Base-by-base conservation (phyloP, 2,329 filamentous ascomycete species). In the Pezicula rhizophila region DNA sequence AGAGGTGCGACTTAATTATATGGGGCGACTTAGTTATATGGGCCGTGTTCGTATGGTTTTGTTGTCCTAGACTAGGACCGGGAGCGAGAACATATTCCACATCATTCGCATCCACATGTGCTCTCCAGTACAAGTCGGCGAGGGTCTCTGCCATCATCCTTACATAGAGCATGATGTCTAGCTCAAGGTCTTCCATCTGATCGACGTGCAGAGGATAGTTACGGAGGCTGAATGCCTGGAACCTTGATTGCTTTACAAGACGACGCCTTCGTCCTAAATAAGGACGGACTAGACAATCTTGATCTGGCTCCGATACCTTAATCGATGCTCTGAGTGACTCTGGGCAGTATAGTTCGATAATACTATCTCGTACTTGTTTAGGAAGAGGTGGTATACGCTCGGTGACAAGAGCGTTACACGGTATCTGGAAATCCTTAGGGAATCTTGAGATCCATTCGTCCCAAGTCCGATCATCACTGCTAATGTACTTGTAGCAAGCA, bases 51-150 rank as follows among this genome's bases (percentile, higher is more conserved):
- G 59, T 59, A 53, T 18, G 52, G 43, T 1, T 35, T 15, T 35
- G 15, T 35, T 12, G 11, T 7, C 33, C 15, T 15, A n/a, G n/a
- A n/a, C n/a, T n/a, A n/a, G 33, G 33, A 35, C 12, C 7, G 11
- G 52, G 56, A 7, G 59, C 71, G 2, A 81, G 67, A 0, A 81
- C 77, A 53, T 79, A 80, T 44, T 82, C 75, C 2, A 82, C 67
- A 41, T 79, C 77, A 33, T 73, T 73, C 1, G 69, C 77, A 52
- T 81, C 76, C 0, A 78, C 57, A 10, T 62, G 52, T 0, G 66
- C 70, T 1, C 54, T 41, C 76, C 75, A 82, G 51, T 78, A 71
- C 45, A 80, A 61, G 2, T 73, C 63, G 0, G 77, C 76, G 0
- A 81, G 66, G 0, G 70, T 66, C 4, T 75, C 67, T 0, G 72